Evolutionary conservation across 2,329 filamentous ascomycete genomes (phyloP).

Genomic region (Metarhizium rileyi): DNA sequence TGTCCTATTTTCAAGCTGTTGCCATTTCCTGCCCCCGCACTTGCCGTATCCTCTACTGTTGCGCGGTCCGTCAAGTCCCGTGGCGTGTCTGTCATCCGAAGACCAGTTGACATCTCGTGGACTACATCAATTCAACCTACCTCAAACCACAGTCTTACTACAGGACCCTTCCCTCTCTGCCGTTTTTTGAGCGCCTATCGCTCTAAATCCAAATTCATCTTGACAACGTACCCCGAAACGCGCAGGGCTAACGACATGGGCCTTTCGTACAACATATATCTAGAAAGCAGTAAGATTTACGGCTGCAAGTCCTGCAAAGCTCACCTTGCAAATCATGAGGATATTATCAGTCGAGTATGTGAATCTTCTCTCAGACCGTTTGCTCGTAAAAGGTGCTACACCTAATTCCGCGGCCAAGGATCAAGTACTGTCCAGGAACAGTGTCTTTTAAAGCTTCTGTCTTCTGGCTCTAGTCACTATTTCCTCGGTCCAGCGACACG

Average conservation of each 20-base stretch:
- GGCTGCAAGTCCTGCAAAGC: slow-evolving; percentile 93
- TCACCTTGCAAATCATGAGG: slow-evolving; percentile 88
- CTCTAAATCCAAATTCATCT: not conserved
- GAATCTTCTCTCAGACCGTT: not conserved
- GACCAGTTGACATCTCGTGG: too few relatives aligned
- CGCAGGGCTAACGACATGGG: slow-evolving; percentile 49
- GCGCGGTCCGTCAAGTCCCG: too few relatives aligned
- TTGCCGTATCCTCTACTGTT: too few relatives aligned
- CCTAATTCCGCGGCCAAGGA: not conserved
- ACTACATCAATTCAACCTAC: not conserved
- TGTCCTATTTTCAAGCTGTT: too few relatives aligned
- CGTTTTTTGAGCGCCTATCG: too few relatives aligned
- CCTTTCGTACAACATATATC: slow-evolving; percentile 83
- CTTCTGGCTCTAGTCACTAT: not conserved
- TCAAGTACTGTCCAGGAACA: not conserved
- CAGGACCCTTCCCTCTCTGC: too few relatives aligned
- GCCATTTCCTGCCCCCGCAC: too few relatives aligned
- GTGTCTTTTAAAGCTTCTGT: not conserved
- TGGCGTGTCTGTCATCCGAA: too few relatives aligned
- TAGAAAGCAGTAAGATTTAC: slow-evolving; percentile 78
- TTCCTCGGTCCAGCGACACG: not conserved
- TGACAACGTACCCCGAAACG: not conserved
- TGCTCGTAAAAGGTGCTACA: not conserved
- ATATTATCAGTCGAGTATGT: slow-evolving; percentile 85
- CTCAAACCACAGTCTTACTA: too few relatives aligned